These are phyloP conservation scores for Neltuma alba DNA, from an alignment of 306 rosid species.

Conservation along the genomic window DNA sequence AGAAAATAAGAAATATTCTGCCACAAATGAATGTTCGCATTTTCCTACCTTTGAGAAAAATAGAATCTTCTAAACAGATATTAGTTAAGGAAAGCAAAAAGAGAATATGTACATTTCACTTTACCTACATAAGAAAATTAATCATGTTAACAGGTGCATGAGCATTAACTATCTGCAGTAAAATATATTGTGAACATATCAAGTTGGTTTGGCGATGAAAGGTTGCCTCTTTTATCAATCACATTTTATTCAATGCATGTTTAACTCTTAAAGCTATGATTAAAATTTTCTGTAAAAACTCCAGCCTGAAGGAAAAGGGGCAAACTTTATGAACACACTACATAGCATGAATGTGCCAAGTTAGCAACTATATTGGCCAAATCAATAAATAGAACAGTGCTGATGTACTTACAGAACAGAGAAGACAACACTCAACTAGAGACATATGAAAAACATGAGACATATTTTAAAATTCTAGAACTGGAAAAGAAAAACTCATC, in stretches of 20 bases:
- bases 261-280: too few relatives aligned
- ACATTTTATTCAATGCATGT: background rate
- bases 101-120: background rate
- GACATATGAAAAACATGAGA: background rate
- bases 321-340: too few relatives aligned
- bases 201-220: background rate
- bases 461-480: slow-evolving; percentile 20
- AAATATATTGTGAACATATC: background rate
- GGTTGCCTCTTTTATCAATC: background rate
- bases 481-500: background rate
- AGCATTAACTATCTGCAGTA: background rate
- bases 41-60: background rate
- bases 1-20: background rate
- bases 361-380: background rate
- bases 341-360: background rate
- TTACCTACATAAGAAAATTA: background rate
- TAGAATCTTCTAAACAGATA: background rate
- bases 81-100: background rate
- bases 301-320: too few relatives aligned
- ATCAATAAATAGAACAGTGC: background rate
- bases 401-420: background rate
- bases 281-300: too few relatives aligned
- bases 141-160: background rate
- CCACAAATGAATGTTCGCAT: background rate
- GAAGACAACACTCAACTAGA: slow-evolving; percentile 16